Evolutionary conservation across 139 green algal species (phyloP).

Genomic region (Chlorella sorokiniana): DNA sequence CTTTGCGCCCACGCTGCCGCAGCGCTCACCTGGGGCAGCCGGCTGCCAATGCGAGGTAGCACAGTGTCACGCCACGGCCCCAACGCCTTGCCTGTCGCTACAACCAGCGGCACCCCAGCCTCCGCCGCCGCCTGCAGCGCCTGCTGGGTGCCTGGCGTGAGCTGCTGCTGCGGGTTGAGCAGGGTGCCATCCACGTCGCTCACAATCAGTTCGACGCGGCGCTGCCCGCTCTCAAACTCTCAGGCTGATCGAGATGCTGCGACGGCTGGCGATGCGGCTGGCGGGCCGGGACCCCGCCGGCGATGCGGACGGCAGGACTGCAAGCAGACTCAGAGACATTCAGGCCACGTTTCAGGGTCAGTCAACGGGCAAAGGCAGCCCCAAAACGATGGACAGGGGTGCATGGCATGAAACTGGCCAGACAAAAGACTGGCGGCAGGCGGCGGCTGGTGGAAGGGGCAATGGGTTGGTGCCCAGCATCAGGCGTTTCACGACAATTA

Average conservation of each 20-base stretch:
- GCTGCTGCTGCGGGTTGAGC: conserved; percentile 68
- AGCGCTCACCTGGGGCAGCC: conserved; percentile 26
- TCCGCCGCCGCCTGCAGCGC: conserved; percentile 58
- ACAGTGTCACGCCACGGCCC: conserved; percentile 68
- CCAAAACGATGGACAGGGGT: no score
- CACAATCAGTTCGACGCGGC: conserved; percentile 4
- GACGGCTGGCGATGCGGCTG: no score
- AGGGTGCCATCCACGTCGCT: conserved; percentile 84
- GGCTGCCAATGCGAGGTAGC: conserved; percentile 34
- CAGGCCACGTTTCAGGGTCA: no score
- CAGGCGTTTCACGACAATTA: no score
- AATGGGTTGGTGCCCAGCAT: no score
- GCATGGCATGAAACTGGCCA: no score
- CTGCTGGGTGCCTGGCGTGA: conserved; percentile 51
- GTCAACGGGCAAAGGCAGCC: no score
- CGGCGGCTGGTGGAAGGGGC: no score
- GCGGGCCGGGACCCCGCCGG: neutral
- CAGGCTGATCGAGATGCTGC: neutral
- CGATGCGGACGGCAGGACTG: no score
- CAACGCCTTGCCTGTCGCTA: conserved; percentile 83
- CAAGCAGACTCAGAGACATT: no score
- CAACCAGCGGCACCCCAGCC: conserved; percentile 71
- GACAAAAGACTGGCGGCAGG: no score
- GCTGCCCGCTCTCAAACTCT: neutral
- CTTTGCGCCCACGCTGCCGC: no score